Conservation (phyloP, 148 eudicot species). For the Nyssa sinensis region DNA sequence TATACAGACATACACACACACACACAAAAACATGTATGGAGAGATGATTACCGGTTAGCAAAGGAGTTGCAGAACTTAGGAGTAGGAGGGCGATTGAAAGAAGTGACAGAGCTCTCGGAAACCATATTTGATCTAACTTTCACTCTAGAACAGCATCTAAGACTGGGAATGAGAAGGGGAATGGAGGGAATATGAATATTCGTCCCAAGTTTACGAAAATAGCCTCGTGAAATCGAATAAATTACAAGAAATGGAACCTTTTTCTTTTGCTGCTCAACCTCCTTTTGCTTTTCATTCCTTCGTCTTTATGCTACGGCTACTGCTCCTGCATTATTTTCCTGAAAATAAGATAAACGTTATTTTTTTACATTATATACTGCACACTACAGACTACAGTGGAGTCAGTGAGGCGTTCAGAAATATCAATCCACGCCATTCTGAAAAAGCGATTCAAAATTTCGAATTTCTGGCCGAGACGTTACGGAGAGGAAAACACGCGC, state of each 20-base stretch:
- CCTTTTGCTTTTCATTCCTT: slow-evolving; percentile 20
- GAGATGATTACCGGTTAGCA: slow-evolving; percentile 32
- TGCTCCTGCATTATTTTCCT: not conserved
- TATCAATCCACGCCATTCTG: not conserved
- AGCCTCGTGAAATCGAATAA: not conserved
- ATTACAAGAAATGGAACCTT: slow-evolving; percentile 8
- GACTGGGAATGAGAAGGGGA: not conserved
- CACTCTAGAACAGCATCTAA: not conserved
- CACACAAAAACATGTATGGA: not conserved
- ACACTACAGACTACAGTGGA: too few relatives aligned
- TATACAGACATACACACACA: too few relatives aligned
- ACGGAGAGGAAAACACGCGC: not conserved
- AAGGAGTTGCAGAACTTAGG: slow-evolving; percentile 36
- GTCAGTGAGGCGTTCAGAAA: too few relatives aligned
- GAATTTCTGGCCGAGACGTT: slow-evolving; percentile 7
- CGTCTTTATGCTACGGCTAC: not conserved
- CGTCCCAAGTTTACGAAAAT: not conserved
- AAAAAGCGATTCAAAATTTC: not conserved
- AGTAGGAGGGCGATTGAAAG: slow-evolving; percentile 19
- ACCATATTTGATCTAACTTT: slow-evolving; percentile 12
- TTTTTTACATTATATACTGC: not conserved
- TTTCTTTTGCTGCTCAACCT: not conserved
- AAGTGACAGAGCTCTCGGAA: slow-evolving; percentile 6
- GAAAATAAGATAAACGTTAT: not conserved
- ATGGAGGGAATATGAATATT: not conserved